Evolutionary conservation across 176 grass and related monocot species (phyloP), one percentile per base, ranked within the genome.

Genomic region (Phragmites australis): DNA sequence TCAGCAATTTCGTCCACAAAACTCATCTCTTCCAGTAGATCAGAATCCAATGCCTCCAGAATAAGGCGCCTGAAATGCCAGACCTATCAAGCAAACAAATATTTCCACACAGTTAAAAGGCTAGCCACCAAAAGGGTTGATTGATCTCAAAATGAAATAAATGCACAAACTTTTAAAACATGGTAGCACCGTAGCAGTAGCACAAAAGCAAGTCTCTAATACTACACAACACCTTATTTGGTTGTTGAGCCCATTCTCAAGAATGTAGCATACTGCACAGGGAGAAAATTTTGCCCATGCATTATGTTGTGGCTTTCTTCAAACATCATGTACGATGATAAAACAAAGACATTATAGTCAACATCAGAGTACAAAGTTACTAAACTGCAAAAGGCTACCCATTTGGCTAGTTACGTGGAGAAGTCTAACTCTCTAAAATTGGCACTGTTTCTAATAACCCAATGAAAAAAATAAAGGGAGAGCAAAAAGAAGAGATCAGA

Each of bases 51-150:
- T 78, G 90, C 78, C 74, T 91, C 95, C 66, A 98, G 85, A 75
- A 98, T 82, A 87, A 98, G 86, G 34, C 96, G 90, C 82, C 96
- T 91, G 78, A 94, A 98, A 86, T 94, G 92, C 96, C 96, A 98
- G 50, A 94, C 87, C 96, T 98, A 85, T 68, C 22, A 74, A 83
- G 49, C 22, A 86, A 79, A 65, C 50, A 57, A 71, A 76, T 18
- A 23, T 12, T 27, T 68, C 34, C 37, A 51, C 34, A 9, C 47
- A 80, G 68, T 84, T 17, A 70, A 52, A 75, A 74, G 15, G 44
- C 45, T 75, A 46, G 23, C 27, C 19, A 60, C 2, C 6, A 64
- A 70, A 75, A 68, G 5, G 34, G 18, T 44, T 44, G 22, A 37
- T 51, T 39, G 8, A 18, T 22, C 43, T 37, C 53, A 39, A 79